Conservation (phyloP, 208 protist species). For the Leishmania amazonensis region DNA sequence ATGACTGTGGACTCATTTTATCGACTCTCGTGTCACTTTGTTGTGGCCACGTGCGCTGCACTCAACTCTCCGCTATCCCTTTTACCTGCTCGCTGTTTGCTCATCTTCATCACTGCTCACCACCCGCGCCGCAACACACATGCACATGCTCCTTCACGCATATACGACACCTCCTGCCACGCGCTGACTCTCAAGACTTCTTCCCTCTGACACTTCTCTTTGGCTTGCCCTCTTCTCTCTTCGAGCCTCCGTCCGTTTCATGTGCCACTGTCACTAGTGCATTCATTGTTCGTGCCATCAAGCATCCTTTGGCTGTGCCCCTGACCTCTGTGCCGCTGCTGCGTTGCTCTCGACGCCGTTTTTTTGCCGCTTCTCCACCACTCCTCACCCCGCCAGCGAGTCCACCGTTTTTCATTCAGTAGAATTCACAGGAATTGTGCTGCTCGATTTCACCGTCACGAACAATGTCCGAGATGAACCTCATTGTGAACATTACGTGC, state of each 20-base stretch:
- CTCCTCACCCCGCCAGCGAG: not conserved
- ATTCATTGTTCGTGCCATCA: not conserved
- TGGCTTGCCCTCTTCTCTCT: not conserved
- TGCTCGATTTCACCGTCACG: not conserved
- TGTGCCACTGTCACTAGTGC: not conserved
- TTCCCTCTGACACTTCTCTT: not conserved
- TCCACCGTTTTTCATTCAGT: not conserved
- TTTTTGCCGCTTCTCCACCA: not conserved
- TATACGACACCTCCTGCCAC: not conserved
- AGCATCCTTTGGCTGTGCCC: not conserved
- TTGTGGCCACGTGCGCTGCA: not conserved
- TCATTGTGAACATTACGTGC: slow-evolving; percentile 91
- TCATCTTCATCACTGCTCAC: not conserved
- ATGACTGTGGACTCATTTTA: not conserved
- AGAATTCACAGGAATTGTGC: not conserved
- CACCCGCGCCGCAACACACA: not conserved
- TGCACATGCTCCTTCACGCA: not conserved
- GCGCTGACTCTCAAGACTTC: not conserved
- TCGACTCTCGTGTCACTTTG: not conserved
- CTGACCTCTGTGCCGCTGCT: not conserved
- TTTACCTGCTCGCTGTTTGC: not conserved
- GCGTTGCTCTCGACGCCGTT: not conserved
- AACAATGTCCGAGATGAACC: slow-evolving; percentile 76
- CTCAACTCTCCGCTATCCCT: not conserved
- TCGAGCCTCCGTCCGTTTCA: not conserved